phyloP scores from a whole-genome alignment of 78 protist genomes.

The slime mould (Dictyostelium discoideum) region dicty_2.7 NC_007088.5:126001-126500 shows the following conservation, averaged over 20 bases:
- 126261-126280: constrained; percentile 58
- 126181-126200: constrained; percentile 64
- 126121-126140: constrained; percentile 44
- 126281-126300: constrained; percentile 82
- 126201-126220: constrained; percentile 46
- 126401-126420: neutral
- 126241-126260: neutral
- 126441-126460: constrained; percentile 54
- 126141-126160: constrained; percentile 68
- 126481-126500: constrained; percentile 73
- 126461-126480: constrained; percentile 75
- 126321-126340: constrained; percentile 77
- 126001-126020: neutral
- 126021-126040: too few relatives aligned
- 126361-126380: constrained; percentile 49
- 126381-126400: constrained; percentile 15
- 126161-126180: constrained; percentile 75
- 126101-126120: constrained; percentile 19
- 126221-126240: constrained; percentile 32
- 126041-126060: too few relatives aligned
- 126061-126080: constrained; percentile 27
- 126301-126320: constrained; percentile 83
- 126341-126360: constrained; percentile 77
- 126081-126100: constrained; percentile 15
- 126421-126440: constrained; percentile 54